Base-by-base conservation (phyloP, 768 basidiomycete genomes). In the Leccinum fibrillosum region DNA sequence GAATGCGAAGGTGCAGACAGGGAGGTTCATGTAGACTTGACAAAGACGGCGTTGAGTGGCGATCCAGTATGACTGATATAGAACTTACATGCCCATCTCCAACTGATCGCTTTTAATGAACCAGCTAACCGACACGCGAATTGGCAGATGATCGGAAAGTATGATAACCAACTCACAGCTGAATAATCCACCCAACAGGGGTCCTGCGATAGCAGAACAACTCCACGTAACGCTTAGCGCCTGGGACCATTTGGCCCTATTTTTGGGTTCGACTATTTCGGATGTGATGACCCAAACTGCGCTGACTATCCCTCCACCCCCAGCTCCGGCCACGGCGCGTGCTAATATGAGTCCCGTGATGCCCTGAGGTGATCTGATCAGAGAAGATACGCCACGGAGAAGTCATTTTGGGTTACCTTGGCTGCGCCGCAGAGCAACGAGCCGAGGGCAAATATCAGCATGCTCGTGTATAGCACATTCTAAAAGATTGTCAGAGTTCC, bases 231-330 rank as follows among this genome's bases (percentile, higher is more conserved):
- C 70, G 62, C 90, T 92, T 32, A 92, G 79, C 19, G 89, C 89
- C 70, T 90, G 89, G 11, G 89, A 90, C 91, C 90, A 93, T 69
- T 85, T 90, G 51, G 90, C 86, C 57, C 89, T 83, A 58, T 80
- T 76, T 59, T 76, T 78, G 28, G 84, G 79, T 69, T 86, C 84
- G 44, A 93, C 91, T 58, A 94, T 85, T 70, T 94, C 91, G 62
- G 90, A 82, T 48, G 89, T 92, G 58, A 94, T 86, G 23, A 90
- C 84, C 92, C 92, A 93, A 35, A 93, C 90, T 45, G 88, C 81
- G 68, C 84, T 84, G 57, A 92, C 91, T 62, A 94, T 92, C 9
- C 92, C 92, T 35, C 92, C 92, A 15, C 87, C 92, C n/a, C 92
- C 92, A 58, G 90, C 77, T 45, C 92, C 92, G 59, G 90, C 88